phyloP scores from a whole-genome alignment of 1,284 basidiomycete genomes.

The Apiotrichum laibachii region DNA sequence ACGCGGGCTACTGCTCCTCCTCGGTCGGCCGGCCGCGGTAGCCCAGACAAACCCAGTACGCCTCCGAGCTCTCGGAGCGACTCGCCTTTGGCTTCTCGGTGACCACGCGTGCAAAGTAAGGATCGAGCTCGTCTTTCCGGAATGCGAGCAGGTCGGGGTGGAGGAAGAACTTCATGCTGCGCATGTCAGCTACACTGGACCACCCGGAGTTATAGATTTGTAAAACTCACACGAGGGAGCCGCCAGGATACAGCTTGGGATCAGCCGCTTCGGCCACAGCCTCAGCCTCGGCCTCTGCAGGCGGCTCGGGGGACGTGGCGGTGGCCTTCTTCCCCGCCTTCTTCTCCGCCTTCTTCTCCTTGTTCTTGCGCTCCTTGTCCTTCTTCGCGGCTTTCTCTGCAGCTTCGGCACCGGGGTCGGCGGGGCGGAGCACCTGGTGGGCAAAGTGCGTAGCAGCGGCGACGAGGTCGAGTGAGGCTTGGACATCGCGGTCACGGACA shows the following conservation, averaged over 20 bases:
- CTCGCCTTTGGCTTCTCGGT: conserved; percentile 49
- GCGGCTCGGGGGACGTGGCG: no score
- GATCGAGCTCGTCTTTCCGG: conserved; percentile 37
- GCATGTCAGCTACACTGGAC: not conserved
- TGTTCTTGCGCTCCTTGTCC: not conserved
- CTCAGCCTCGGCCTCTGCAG: not conserved
- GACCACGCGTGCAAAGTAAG: conserved; percentile 40
- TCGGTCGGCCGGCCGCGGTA: conserved; percentile 33
- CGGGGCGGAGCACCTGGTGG: conserved; percentile 25
- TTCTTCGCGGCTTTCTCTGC: not conserved
- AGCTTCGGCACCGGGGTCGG: conserved; percentile 3
- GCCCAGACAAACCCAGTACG: conserved; percentile 50
- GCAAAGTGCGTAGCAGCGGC: conserved; percentile 47
- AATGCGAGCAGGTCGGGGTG: conserved; percentile 49
- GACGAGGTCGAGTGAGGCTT: conserved; percentile 46
- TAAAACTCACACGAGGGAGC: conserved; percentile 45
- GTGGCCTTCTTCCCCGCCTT: not conserved
- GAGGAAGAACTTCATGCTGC: conserved; percentile 46
- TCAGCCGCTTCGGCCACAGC: not conserved
- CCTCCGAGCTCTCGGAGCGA: conserved; percentile 47
- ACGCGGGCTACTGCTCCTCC: no score
- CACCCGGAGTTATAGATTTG: conserved; percentile 1
- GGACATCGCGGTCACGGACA: conserved; percentile 42
- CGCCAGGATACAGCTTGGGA: conserved; percentile 28
- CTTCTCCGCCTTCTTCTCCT: not conserved